Conservation (phyloP, 164 flowering plant species). For the Dillenia suffruticosa region DNA sequence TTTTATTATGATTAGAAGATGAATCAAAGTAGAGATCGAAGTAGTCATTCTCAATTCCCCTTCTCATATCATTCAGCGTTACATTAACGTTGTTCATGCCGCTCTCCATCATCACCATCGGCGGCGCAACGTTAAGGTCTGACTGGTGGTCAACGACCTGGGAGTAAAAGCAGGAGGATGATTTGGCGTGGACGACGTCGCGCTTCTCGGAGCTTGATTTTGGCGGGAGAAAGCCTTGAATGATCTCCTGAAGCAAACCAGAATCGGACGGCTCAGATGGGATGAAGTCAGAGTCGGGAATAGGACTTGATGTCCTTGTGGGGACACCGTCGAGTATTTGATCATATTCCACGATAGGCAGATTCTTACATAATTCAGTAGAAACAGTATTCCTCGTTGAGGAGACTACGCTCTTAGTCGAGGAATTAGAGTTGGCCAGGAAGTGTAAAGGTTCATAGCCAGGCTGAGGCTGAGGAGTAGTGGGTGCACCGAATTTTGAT, state of each 20-base stretch:
- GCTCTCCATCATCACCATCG: neutral
- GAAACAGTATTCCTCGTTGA: neutral
- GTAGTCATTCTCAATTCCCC: constrained; percentile 8
- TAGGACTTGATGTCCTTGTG: neutral
- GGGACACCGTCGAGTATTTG: neutral
- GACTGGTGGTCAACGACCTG: neutral
- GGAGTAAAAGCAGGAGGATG: no score
- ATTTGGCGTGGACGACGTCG: no score
- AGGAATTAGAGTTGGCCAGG: neutral
- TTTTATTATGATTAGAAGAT: no score
- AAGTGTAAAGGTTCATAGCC: neutral
- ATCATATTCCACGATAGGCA: constrained; percentile 1
- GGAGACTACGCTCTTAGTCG: no score
- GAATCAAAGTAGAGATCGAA: constrained; percentile 8
- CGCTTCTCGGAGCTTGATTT: constrained; percentile 17
- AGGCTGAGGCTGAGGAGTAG: no score
- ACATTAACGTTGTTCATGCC: no score
- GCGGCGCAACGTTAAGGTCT: neutral
- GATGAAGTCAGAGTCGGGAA: constrained; percentile 32
- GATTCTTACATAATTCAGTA: neutral
- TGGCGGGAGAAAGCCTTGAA: constrained; percentile 64
- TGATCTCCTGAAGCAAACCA: constrained; percentile 61
- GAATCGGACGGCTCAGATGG: constrained; percentile 48
- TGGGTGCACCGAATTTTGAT: no score
- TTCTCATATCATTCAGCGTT: constrained; percentile 2